Evolutionary conservation across 306 rosid species (phyloP), one percentile per base, ranked within the genome.

Genomic region (Cicer cuneatum): DNA sequence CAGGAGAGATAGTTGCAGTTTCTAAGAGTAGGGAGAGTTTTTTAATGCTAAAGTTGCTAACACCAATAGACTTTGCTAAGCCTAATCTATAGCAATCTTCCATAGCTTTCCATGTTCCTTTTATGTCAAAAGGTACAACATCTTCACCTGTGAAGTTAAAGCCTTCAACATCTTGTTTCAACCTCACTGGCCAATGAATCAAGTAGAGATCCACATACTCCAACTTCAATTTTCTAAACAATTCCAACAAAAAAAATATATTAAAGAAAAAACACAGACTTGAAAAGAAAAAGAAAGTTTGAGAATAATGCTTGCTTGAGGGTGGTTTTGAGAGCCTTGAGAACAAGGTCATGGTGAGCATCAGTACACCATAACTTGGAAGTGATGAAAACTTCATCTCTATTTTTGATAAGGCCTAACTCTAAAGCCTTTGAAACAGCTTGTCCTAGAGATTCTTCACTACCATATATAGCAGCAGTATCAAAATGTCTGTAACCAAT

Each of bases 341-440:
- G 72, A 53, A 86, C 86, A 71, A 69, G 86, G 12, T 87, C 71
- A 45, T 65, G 89, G 45, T 88, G 84, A 8, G 93, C 78, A 69
- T 83, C 80, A 11, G 40, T 39, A 46, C 47, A 6, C 82, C 86
- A 86, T 5, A 86, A 79, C 82, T 90, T 90, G 10, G 93, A 69
- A 58, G 88, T 85, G 7, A 89, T 74, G 66, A 91, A 89, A 9
- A 86, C 57, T 43, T 89, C 85, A 10, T 84, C 73, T 3, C 89
- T 59, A 9, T 58, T 69, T 5, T 84, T 59, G 45, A 89, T 58
- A 37, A 86, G 73, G 10, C 90, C 88, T 10, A 49, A 11, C 10
- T 85, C 79, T 45, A 81, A 37, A 29, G 85, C 88, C 54, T 78
- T 57, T 5, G 59, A 57, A 19, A 85, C 76, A 37, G 85, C 88